Evolutionary conservation across 2,329 filamentous ascomycete species (phyloP), one percentile per base, ranked within the genome.

Genomic region (Coniochaeta prunicola): DNA sequence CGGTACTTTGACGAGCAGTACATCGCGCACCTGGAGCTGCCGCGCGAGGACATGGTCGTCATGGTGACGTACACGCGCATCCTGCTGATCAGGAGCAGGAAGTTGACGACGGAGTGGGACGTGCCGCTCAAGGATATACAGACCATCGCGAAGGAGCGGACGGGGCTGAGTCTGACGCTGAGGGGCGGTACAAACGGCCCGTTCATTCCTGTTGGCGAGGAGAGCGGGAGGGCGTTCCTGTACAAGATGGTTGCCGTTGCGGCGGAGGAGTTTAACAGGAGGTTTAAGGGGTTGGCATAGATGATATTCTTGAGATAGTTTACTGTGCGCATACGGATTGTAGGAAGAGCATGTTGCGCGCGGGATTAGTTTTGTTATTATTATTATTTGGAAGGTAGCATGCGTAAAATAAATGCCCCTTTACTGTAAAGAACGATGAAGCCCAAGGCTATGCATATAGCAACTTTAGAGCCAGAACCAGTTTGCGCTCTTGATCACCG

Each of bases 1-100:
- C 94, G 92, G 72, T 97, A 93, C 79, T 99, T 99, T 82, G 89
- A 96, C 75, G 94, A 99, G 74, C 84, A 91, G 70, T 99, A 99
- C 76, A 94, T 99, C 71, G 96, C 92, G 4, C 96, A 99, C 70
- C 80, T 99, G 4, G 93, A 99, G 74, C 83, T 99, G 28, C 90
- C 91, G 12, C 86, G 87, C 61, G 91, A 94, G 71, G 92, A 96
- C 70, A 89, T 92, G 79, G 86, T 93, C 59, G 88, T 92, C 54
- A 91, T 97, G 84, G 82, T 99, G 61, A 97, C 90, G 10, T 94
- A 90, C 71, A 82, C 84, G 63, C 85, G 91, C 4, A 96, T 99
- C 70, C 85, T 99, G 80, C 84, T 97, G 59, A 90, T 99, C 62
- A 85, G 92, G 65, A 91, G 90, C 57, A 89, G 92, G 76, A 88